phyloP scores from a whole-genome alignment of 768 basidiomycete genomes.

The Russula griseocarnosa region DNA sequence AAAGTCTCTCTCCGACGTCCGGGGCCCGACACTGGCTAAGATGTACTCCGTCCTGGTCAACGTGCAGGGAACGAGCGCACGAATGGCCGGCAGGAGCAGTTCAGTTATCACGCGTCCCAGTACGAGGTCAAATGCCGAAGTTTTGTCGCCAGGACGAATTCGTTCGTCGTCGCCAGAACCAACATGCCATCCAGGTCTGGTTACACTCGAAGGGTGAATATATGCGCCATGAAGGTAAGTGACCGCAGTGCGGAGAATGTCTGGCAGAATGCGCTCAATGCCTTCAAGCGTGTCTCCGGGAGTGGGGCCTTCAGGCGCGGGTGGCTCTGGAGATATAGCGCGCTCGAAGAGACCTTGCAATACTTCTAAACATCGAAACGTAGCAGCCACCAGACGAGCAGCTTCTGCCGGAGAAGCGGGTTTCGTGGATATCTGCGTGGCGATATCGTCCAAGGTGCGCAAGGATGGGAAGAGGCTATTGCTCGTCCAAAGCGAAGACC shows the following conservation, averaged over 20 bases:
- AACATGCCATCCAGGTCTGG: neutral
- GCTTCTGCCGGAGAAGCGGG: neutral
- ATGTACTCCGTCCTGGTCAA: conserved; percentile 12
- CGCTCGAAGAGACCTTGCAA: conserved; percentile 6
- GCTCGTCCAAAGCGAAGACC: neutral
- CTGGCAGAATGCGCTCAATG: conserved; percentile 5
- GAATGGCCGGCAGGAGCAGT: conserved; percentile 18
- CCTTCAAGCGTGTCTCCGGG: conserved; percentile 8
- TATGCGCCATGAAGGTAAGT: neutral
- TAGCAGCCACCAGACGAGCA: neutral
- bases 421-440: neutral
- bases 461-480: conserved; percentile 20
- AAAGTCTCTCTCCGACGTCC: neutral
- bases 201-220: neutral
- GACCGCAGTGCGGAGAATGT: conserved; percentile 5
- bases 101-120: conserved; percentile 2
- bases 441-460: conserved; percentile 7
- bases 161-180: neutral
- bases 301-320: neutral
- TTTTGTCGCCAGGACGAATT: neutral
- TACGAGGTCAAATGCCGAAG: conserved; percentile 4
- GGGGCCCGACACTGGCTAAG: neutral
- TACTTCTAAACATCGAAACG: conserved; percentile 11
- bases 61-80: conserved; percentile 16
- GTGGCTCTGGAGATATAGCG: neutral